Evolutionary conservation across 129 eudicot genomes (phyloP), one percentile per base, ranked within the genome.

Genomic region (Erigeron canadensis): DNA sequence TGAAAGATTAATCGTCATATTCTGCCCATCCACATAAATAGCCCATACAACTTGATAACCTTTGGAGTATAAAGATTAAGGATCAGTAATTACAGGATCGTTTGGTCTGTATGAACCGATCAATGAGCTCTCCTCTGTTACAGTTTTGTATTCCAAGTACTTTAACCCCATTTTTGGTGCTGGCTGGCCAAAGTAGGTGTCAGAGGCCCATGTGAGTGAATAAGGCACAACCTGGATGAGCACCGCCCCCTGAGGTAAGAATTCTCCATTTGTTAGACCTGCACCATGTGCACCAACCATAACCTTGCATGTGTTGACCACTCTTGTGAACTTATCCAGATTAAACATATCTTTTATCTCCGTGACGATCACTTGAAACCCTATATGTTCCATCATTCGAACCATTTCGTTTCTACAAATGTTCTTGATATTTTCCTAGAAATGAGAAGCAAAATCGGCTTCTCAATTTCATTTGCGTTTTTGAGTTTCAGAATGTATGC

Each of bases 221-320:
- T 82, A 18, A n/a, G 81, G 79, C 44, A 78, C 88, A 58, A 80
- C 71, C 55, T 86, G 91, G 23, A 86, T 69, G 62, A 79, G 57
- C 28, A 75, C 86, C 1, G 86, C 84, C 21, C 86, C 86, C 41
- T 42, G n/a, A 8, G 82, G 86, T 75, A 86, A 68, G 72, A 83
- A 83, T 12, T 83, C 1, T 19, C 53, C 65, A 37, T 81, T 65
- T 8, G 91, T 81, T 21, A 86, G 61, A 44, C 91, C 88, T 43
- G 91, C 91, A 15, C 88, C 91, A 65, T 86, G 91, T 54, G 76
- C 84, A 28, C 91, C 88, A 5, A 86, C 82, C 77, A 86, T 42
- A 8, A 86, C 84, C 60, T 84, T 84, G 37, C 86, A 81, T n/a
- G 87, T 75, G 61, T 82, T 86, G 15, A 83, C 85, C 73, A 83